Evolutionary conservation across 768 basidiomycete genomes (phyloP).

Genomic region (Mrakia blollopis): DNA sequence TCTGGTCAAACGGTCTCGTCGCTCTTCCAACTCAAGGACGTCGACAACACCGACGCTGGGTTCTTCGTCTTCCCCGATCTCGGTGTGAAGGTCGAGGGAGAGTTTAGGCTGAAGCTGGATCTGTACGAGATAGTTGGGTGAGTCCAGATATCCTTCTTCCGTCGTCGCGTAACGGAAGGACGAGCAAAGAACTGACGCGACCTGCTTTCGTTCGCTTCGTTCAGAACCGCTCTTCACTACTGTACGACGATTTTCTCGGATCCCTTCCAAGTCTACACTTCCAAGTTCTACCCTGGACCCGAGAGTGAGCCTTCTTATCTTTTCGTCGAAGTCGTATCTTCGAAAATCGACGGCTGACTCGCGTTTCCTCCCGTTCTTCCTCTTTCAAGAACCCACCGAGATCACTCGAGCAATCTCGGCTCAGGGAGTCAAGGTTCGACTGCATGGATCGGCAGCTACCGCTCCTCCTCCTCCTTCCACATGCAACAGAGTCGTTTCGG

Average conservation of each 20-base stretch:
- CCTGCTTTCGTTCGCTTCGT: slow-evolving; percentile 20
- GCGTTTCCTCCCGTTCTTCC: not conserved
- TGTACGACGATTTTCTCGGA: slow-evolving; percentile 85
- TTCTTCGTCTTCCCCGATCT: slow-evolving; percentile 97
- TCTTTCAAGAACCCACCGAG: not conserved
- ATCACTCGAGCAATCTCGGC: slow-evolving; percentile 7
- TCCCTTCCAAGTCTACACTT: slow-evolving; percentile 89
- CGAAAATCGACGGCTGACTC: too few relatives aligned
- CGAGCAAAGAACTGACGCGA: not conserved
- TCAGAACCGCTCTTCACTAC: slow-evolving; percentile 69
- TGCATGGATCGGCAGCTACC: not conserved
- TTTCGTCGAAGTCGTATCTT: not conserved
- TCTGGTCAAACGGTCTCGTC: slow-evolving; percentile 86
- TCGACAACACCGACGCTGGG: slow-evolving; percentile 63
- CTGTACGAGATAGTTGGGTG: slow-evolving; percentile 90
- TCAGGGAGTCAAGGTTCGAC: slow-evolving; percentile 28
- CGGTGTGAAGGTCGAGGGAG: slow-evolving; percentile 84
- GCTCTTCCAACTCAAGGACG: slow-evolving; percentile 79
- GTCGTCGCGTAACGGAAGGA: not conserved
- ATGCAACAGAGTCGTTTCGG: not conserved
- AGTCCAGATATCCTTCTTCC: slow-evolving; percentile 44
- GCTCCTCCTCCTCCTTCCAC: not conserved
- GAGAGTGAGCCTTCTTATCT: not conserved
- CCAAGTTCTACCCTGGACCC: slow-evolving; percentile 58
- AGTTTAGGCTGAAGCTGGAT: slow-evolving; percentile 69